These are phyloP conservation scores for Gynochthodes officinalis DNA, from an alignment of 257 asterid species.

Conservation along the genomic window DNA sequence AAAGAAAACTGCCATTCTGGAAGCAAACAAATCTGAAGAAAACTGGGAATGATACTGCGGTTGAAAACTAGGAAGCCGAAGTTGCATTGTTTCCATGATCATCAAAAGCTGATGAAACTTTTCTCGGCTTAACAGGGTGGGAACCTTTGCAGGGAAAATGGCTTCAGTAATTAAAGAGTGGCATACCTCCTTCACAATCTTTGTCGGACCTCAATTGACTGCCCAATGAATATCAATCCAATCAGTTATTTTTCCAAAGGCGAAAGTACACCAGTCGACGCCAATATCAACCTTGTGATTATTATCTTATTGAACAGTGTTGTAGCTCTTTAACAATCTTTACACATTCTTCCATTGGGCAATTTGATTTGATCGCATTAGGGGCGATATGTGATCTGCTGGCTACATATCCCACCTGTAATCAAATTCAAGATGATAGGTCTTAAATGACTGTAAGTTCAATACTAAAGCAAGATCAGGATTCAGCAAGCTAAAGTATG, in stretches of 20 bases:
- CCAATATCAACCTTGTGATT: not conserved
- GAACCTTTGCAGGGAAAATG: not conserved
- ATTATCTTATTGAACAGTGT: conserved; percentile 16
- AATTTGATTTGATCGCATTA: conserved; percentile 83
- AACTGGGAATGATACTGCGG: not conserved
- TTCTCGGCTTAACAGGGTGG: not conserved
- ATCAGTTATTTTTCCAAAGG: not conserved
- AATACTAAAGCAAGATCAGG: not conserved
- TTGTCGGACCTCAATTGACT: not conserved
- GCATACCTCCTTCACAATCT: not conserved
- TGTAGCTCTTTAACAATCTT: conserved; percentile 58
- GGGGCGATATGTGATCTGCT: conserved; percentile 70
- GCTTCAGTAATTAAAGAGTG: conserved; percentile 1
- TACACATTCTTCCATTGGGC: conserved; percentile 70
- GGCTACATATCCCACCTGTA: conserved; percentile 70
- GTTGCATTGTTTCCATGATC: not conserved
- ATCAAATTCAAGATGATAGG: not conserved
- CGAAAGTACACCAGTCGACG: too few relatives aligned
- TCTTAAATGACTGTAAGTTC: not conserved
- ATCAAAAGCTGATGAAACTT: not conserved
- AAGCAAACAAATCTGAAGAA: not conserved
- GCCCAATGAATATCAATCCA: not conserved
- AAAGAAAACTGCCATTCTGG: not conserved
- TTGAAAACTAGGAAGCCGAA: not conserved
- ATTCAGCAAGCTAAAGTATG: not conserved